Percentiles rank a stretch among this genome's conserved stretches.
These are phyloP conservation scores for Kwoniella dendrophila DNA, from an alignment of 768 basidiomycete species.

Conservation along the genomic window DNA sequence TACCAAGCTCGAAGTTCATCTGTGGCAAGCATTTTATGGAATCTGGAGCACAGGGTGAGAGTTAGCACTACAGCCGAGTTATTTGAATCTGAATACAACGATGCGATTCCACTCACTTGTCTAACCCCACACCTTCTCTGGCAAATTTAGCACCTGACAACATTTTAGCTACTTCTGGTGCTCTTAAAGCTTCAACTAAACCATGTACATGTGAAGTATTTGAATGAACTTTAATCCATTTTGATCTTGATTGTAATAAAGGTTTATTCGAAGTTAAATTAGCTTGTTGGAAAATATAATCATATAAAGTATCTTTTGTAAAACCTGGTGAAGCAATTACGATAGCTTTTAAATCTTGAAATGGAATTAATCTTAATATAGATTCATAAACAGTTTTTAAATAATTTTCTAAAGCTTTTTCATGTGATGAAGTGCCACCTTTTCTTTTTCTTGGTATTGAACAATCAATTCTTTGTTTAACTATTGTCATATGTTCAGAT, in stretches of 20 bases:
- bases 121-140: constrained; percentile 83
- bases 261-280: constrained; percentile 74
- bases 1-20: constrained; percentile 99
- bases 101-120: constrained; percentile 63
- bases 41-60: too few species aligned
- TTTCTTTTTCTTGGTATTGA: constrained; percentile 87
- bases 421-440: constrained; percentile 80
- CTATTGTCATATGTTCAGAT: constrained; percentile 94
- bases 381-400: constrained; percentile 81
- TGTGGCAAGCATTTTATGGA: constrained; percentile 94
- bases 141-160: constrained; percentile 79
- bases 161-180: constrained; percentile 73
- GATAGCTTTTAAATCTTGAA: constrained; percentile 77
- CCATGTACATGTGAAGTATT: constrained; percentile 95
- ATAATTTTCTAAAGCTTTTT: constrained; percentile 84
- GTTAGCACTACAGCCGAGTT: too few species aligned
- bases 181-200: constrained; percentile 87
- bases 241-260: constrained; percentile 75
- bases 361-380: constrained; percentile 88
- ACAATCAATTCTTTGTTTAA: constrained; percentile 84
- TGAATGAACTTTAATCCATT: constrained; percentile 86
- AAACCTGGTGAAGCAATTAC: constrained; percentile 97
- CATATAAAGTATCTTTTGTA: constrained; percentile 76
- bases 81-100: neutral
- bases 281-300: constrained; percentile 81